These are phyloP conservation scores for Penicillium sp. DNA, from an alignment of 2,329 filamentous ascomycete species.

Conservation along the genomic window DNA sequence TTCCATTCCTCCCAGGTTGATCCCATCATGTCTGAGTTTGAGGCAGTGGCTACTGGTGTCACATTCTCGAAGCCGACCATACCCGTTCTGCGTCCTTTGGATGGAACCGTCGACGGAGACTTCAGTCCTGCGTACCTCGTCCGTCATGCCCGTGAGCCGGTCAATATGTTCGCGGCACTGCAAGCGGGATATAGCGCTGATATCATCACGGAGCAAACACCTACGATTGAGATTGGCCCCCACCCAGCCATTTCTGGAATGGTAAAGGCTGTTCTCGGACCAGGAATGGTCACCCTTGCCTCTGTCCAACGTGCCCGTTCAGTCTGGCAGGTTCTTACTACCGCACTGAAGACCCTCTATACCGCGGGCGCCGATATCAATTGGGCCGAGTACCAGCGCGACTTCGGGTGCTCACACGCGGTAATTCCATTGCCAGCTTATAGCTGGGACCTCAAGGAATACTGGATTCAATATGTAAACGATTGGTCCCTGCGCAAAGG, in stretches of 20 bases:
- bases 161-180: background rate
- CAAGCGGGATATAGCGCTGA: background rate
- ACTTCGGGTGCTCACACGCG: background rate
- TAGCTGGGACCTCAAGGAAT: background rate
- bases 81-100: background rate
- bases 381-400: background rate
- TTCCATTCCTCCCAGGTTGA: constrained; percentile 4
- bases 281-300: background rate
- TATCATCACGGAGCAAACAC: background rate
- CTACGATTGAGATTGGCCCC: background rate
- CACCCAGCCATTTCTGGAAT: background rate
- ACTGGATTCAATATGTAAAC: background rate
- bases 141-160: background rate
- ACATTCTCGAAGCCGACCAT: background rate
- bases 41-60: background rate
- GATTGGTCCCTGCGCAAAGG: background rate
- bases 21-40: constrained; percentile 2
- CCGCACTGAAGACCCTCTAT: background rate
- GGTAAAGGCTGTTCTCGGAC: background rate
- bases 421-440: background rate
- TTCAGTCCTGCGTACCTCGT: background rate
- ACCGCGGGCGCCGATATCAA: background rate
- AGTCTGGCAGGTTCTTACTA: background rate
- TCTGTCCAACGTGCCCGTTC: background rate
- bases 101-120: background rate